Base-by-base conservation (phyloP, 169 alveolate species). In the Prorocentrum cordatum region DNA sequence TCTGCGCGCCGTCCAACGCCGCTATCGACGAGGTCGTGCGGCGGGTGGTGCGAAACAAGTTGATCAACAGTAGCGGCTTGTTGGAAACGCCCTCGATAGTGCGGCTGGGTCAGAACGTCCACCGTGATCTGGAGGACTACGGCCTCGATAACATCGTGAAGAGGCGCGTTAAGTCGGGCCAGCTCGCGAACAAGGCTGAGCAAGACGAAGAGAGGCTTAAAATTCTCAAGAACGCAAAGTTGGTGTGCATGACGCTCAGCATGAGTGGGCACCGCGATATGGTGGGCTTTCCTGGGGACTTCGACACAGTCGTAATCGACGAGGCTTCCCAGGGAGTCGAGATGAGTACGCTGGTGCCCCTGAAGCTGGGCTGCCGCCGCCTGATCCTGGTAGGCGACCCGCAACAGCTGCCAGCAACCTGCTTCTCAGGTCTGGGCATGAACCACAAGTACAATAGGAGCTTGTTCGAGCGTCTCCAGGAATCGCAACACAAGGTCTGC, bases 1-100 rank as follows among this genome's bases (percentile, higher is more conserved):
- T 98, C 58, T 98, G 99, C 88, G 99, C 99, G 27, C 99, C 99
- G 29, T 97, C 99, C 38, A 98, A 98, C 91, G 98, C 99, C 22
- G 99, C 99, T 0, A 97, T 98, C n/a, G 99, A 98, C 93, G 99
- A 97, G 92, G 97, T 98, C 36, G 96, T 98, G 24, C 93, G 97
- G 83, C 94, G 98, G n/a, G 93, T 97, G 32, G 35, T 27, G 26
- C 67, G 67, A 42, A 42, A 42, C n/a, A 16, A 9, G 54, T 42
- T 42, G 16, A 42, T n/a, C n/a, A n/a, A n/a, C n/a, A n/a, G n/a
- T n/a, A n/a, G n/a, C n/a, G n/a, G n/a, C n/a, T n/a, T n/a, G n/a
- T n/a, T n/a, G 54, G 54, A 42, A 16, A 86, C 92, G 16, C 97
- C 97, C 29, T 71, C 93, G 24, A 96, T 96, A 29, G 93, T 97